These are phyloP conservation scores for Rhizoctonia solani DNA, from an alignment of 1,284 basidiomycete species.

Conservation along the genomic window DNA sequence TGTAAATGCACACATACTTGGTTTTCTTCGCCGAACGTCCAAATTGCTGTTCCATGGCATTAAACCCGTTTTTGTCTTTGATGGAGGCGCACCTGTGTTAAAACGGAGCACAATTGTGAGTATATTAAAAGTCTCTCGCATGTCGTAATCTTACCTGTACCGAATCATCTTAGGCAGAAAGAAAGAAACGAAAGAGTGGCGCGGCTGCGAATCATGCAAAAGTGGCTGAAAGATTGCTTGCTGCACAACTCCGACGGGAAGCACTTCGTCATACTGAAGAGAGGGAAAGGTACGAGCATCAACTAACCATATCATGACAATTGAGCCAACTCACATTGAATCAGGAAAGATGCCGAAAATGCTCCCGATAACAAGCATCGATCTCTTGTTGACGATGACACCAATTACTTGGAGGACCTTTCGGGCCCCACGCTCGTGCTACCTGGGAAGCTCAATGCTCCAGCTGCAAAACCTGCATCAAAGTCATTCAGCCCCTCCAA, in stretches of 20 bases:
- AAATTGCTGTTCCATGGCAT: constrained; percentile 97
- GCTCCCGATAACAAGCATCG: too few species aligned
- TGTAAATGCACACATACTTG: constrained; percentile 93
- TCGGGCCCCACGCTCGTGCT: constrained; percentile 54
- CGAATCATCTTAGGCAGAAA: constrained; percentile 61
- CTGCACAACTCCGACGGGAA: constrained; percentile 90
- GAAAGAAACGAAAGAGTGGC: constrained; percentile 86
- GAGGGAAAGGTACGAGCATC: background rate
- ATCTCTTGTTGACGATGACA: constrained; percentile 65
- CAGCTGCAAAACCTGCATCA: constrained; percentile 40
- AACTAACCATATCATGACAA: background rate
- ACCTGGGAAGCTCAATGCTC: constrained; percentile 44
- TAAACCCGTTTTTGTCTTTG: constrained; percentile 96
- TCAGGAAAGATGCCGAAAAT: constrained; percentile 2
- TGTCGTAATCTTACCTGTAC: background rate
- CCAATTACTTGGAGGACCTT: constrained; percentile 86
- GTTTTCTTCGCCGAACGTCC: constrained; percentile 90
- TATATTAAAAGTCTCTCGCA: constrained; percentile 36
- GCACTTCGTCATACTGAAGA: constrained; percentile 69
- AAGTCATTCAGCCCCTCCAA: constrained; percentile 51
- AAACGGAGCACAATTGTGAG: constrained; percentile 87
- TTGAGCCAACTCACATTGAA: background rate
- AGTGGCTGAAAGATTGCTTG: constrained; percentile 88
- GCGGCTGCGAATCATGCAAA: constrained; percentile 82
- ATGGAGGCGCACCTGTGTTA: constrained; percentile 87